phyloP scores from a whole-genome alignment of 2,329 filamentous ascomycete genomes.

The Penicillium frequentans region DNA sequence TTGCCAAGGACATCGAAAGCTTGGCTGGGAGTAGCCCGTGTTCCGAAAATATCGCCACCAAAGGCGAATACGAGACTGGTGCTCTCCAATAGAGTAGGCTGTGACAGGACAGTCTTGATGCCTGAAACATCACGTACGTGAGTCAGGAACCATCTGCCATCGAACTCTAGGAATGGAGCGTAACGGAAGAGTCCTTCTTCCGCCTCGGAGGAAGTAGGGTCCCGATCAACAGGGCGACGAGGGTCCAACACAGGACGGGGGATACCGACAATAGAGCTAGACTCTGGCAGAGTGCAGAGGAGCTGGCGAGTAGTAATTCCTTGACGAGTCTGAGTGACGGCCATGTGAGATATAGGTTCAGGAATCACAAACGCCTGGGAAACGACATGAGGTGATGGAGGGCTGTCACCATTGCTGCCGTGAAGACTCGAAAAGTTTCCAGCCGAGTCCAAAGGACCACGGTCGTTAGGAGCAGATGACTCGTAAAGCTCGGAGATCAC shows the following conservation, averaged over 20 bases:
- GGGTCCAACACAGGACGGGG: constrained; percentile 79
- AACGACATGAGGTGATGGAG: constrained; percentile 69
- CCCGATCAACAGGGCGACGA: constrained; percentile 79
- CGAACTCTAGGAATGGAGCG: constrained; percentile 73
- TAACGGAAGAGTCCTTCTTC: constrained; percentile 84
- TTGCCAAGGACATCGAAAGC: constrained; percentile 91
- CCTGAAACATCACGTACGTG: constrained; percentile 82
- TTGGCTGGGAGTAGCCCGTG: constrained; percentile 80
- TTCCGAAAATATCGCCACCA: constrained; percentile 82
- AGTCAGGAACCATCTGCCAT: constrained; percentile 75
- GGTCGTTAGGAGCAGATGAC: constrained; percentile 77
- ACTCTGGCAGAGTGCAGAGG: constrained; percentile 72
- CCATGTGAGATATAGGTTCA: constrained; percentile 73
- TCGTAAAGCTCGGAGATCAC: constrained; percentile 88
- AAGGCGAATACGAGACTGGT: constrained; percentile 88
- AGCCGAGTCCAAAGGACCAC: constrained; percentile 70
- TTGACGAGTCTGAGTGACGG: constrained; percentile 86
- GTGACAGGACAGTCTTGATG: constrained; percentile 69
- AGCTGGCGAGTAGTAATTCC: constrained; percentile 85
- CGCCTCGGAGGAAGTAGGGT: constrained; percentile 73
- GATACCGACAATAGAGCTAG: constrained; percentile 74
- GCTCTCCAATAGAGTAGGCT: constrained; percentile 82
- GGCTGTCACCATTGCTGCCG: constrained; percentile 54
- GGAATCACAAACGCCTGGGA: constrained; percentile 80
- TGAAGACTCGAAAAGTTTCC: constrained; percentile 76